Conservation (phyloP, 305 asterid species). For the Solanum chacoense region DNA sequence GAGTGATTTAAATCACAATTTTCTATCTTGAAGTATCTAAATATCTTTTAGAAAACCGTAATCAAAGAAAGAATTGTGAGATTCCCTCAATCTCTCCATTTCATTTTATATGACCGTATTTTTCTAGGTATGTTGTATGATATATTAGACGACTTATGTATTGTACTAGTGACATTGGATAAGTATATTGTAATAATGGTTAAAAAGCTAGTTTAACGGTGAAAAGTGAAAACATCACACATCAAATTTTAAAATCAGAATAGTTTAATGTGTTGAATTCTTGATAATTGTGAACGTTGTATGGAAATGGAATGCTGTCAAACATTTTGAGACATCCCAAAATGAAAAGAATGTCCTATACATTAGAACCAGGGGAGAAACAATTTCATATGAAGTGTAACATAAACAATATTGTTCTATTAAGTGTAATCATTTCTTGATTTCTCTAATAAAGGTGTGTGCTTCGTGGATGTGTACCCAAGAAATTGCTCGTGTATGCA, state of each 20-base stretch:
- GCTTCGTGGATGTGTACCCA: constrained; percentile 96
- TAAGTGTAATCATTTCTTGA: background rate
- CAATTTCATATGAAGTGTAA: background rate
- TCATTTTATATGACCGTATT: background rate
- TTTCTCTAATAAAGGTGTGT: constrained; percentile 60
- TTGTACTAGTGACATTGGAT: background rate
- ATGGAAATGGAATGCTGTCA: background rate
- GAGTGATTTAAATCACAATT: background rate
- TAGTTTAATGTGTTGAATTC: background rate
- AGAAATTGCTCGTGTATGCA: constrained; percentile 83
- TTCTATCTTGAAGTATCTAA: background rate
- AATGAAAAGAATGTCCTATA: background rate
- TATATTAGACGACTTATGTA: background rate
- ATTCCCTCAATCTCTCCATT: background rate
- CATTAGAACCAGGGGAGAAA: background rate
- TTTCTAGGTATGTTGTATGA: background rate
- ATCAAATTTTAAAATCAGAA: background rate
- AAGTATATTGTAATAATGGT: background rate
- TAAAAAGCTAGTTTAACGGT: background rate
- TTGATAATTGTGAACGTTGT: background rate
- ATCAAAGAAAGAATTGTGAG: background rate
- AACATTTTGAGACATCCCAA: background rate
- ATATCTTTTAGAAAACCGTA: background rate
- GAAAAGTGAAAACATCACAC: background rate
- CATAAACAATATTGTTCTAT: background rate